Base-by-base conservation (phyloP, 176 grass and related monocot genomes). In the Panicum miliaceum region DNA sequence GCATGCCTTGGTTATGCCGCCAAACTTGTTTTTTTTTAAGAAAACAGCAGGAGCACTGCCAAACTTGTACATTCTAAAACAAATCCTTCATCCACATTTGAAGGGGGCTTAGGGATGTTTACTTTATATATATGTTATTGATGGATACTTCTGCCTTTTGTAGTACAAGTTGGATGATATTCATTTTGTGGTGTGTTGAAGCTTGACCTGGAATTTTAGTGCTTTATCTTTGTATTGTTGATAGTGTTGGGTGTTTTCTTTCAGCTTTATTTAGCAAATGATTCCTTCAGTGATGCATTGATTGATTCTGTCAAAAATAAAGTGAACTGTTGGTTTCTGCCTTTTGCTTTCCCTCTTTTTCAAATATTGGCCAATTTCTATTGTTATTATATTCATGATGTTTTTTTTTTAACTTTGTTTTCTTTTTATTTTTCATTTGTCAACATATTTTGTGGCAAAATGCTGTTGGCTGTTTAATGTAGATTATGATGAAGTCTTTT, bases 341-440 rank as follows among this genome's bases (percentile, higher is more conserved):
- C 48, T 58, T 83, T 63, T 84, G 22, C 22, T 75, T 43, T 74
- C 12, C 20, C 7, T 64, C 8, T 37, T 13, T 74, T 83, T 32
- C 18, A 4, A 4, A 25, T 9, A 38, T 38, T 68, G 37, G 34
- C 15, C 22, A 45, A 56, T 20, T 69, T 70, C 27, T 68, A 81
- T 7, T 26, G 8, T 26, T 69, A 69, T 3, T 56, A 10, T 41
- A 81, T 23, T 41, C 52, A 3, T 34, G 13, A 16, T 45, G 11
- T 29, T 72, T 72, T 8, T 72, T 8, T 50, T 27, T 46, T 46
- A 4, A 71, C 1, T 32, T 22, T 67, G 1, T 68, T 5, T 32
- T 20, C 9, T 32, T 23, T 82, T 16, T n/a, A n/a, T n/a, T 59
- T 82, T 57, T 72, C 7, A 45, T 61, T 72, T 60, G 18, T 62